Base-by-base conservation (phyloP, 1,139 yeast genomes). In the Candida frijolesensis region DNA sequence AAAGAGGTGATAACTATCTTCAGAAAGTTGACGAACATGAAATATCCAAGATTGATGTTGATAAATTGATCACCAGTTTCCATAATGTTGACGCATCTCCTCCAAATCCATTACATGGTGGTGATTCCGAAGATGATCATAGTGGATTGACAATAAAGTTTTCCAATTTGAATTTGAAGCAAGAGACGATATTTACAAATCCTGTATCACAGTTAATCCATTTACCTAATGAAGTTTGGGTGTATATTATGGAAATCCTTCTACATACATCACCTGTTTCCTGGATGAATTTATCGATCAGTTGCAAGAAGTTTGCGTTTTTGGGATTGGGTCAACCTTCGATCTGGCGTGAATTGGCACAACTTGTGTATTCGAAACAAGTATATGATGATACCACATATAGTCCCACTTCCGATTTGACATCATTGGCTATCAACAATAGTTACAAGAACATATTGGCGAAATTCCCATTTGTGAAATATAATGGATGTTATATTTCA, bases 401-500 rank as follows among this genome's bases (percentile, higher is more conserved):
- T n/a, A 43, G 42, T 9, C 29, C 37, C 15, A 8, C 35, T n/a
- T 38, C 42, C 12, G 42, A 38, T 38, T 30, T 34, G 35, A 22
- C 27, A 42, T 34, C 37, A 22, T 15, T 14, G 3, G 27, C 30
- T 4, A 42, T 27, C 4, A 19, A 39, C 18, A 46, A 48, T 34
- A 72, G 84, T 35, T 83, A 87, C 84, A 73, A 72, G 48, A 55
- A 63, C 16, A 85, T 86, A 90, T 60, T 72, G 25, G 55, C 57
- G 9, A 54, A 63, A 22, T 57, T 79, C 32, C 97, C 98, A 0
- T 86, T 86, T 59, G 60, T 92, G 19, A 86, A 92, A 60, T 89
- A 83, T 64, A 74, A 82, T 47, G 99, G 99, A 1, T 79, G 91
- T 37, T 94, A 92, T 62, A 88, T 94, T 30, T 85, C 96, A 60